phyloP scores from a whole-genome alignment of 495 filamentous ascomycete genomes.

The Viridothelium virens region DNA sequence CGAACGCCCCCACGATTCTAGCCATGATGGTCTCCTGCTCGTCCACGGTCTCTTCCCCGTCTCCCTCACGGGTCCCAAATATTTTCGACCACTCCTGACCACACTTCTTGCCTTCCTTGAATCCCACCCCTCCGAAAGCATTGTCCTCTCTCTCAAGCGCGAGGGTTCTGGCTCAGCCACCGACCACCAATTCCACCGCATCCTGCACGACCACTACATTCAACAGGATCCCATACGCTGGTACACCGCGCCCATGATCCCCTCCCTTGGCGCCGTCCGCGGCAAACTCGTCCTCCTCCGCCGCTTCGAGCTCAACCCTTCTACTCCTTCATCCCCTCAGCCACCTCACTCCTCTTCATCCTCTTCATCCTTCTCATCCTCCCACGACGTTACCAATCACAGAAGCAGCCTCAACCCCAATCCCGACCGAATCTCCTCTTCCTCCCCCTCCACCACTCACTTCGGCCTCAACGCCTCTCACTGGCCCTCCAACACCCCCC shows the following conservation, averaged over 20 bases:
- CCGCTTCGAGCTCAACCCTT: conserved; percentile 47
- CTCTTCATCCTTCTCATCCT: too few species aligned
- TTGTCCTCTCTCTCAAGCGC: conserved; percentile 85
- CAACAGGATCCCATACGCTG: conserved; percentile 51
- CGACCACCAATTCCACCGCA: conserved; percentile 67
- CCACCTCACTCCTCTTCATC: too few species aligned
- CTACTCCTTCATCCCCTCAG: too few species aligned
- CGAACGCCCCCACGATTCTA: conserved; percentile 46
- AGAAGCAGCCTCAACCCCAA: too few species aligned
- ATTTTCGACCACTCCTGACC: conserved; percentile 63
- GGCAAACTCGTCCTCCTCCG: conserved; percentile 81
- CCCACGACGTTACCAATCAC: too few species aligned
- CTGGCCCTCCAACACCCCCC: conserved; percentile 85
- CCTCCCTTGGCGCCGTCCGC: conserved; percentile 69
- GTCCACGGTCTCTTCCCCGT: conserved; percentile 74
- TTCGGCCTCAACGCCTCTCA: conserved; percentile 72
- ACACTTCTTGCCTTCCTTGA: conserved; percentile 68
- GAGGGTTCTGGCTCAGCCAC: conserved; percentile 76
- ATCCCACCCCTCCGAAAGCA: conserved; percentile 64
- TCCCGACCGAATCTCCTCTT: too few species aligned
- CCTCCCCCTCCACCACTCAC: conserved; percentile 38
- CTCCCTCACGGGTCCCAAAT: conserved; percentile 57
- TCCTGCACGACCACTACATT: conserved; percentile 65
- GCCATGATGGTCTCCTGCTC: conserved; percentile 52
- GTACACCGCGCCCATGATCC: conserved; percentile 74